Evolutionary conservation across 257 asterid genomes (phyloP), one percentile per base, ranked within the genome.

Genomic region (Oldenlandia corymbosa): DNA sequence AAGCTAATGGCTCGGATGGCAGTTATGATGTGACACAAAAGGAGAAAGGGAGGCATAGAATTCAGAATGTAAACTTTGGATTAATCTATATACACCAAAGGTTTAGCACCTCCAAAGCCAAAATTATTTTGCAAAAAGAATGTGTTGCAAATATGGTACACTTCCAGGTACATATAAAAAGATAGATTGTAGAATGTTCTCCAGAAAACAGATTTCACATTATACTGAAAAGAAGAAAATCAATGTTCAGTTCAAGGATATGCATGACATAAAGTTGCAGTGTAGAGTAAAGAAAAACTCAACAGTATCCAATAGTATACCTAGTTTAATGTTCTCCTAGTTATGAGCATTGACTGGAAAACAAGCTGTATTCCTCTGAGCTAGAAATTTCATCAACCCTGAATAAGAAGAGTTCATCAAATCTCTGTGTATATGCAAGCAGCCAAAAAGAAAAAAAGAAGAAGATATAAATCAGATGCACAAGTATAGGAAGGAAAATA

Each of bases 281-380:
- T 17, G 28, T 3, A 8, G 54, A 28, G 39, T 28, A 69, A 56
- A 56, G n/a, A 61, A 56, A 56, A 53, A 13, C 27, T 20, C 52
- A 16, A 45, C 7, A 50, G 32, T 21, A 30, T 53, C 76, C 58
- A 24, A 30, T 30, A 49, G 4, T 9, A 67, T 73, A 84, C 96
- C 88, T 86, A n/a, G 83, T 68, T 71, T 80, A 66, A 86, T 81
- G 62, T 63, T 88, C 31, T 84, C 90, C 75, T 67, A 78, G 71
- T 84, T 88, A 67, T 91, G 94, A 43, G 98, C 79, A 80, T 88
- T 91, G 65, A 88, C 94, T 78, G 83, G 95, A 66, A 86, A 75
- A 34, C 76, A 81, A 62, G 37, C 55, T 61, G 65, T 68, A 36
- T 80, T 78, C 17, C 73, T 84, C 57, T 68, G 69, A 71, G 78